Conservation (phyloP, 2,329 filamentous ascomycete species). For the Sarocladium kiliense region DNA sequence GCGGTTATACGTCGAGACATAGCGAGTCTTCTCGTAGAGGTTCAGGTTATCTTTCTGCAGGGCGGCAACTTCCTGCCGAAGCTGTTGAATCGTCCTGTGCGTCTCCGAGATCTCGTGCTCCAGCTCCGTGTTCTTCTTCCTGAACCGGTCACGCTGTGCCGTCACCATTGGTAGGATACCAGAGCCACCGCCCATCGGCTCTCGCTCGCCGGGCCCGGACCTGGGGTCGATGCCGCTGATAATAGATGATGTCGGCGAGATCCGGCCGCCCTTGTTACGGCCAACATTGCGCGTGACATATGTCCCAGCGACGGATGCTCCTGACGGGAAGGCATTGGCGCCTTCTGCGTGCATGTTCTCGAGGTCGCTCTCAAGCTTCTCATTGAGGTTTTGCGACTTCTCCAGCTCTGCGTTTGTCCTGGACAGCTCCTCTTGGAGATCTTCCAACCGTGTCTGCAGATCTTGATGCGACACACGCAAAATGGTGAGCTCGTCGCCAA, state of each 20-base stretch:
- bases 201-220: conserved; percentile 40
- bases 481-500: conserved; percentile 88
- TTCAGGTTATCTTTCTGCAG: conserved; percentile 95
- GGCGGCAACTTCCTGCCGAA: conserved; percentile 85
- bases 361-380: conserved; percentile 88
- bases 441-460: conserved; percentile 72
- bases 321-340: conserved; percentile 78
- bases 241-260: conserved; percentile 94
- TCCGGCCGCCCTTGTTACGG: conserved; percentile 54
- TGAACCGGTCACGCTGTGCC: conserved; percentile 95
- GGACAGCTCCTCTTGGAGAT: conserved; percentile 78
- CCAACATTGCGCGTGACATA: conserved; percentile 71
- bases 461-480: conserved; percentile 92
- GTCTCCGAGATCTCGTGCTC: conserved; percentile 84
- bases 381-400: conserved; percentile 75
- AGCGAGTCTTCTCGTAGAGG: conserved; percentile 95
- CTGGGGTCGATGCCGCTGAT: conserved; percentile 91
- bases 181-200: conserved; percentile 68
- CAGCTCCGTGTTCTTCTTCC: conserved; percentile 87
- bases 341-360: conserved; percentile 82
- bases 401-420: conserved; percentile 81
- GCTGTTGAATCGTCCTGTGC: conserved; percentile 74
- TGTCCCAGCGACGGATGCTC: conserved; percentile 88
- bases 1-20: conserved; percentile 89
- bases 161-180: conserved; percentile 98